Evolutionary conservation across 495 filamentous ascomycete genomes (phyloP).

Genomic region (Aspergillus taichungensis): DNA sequence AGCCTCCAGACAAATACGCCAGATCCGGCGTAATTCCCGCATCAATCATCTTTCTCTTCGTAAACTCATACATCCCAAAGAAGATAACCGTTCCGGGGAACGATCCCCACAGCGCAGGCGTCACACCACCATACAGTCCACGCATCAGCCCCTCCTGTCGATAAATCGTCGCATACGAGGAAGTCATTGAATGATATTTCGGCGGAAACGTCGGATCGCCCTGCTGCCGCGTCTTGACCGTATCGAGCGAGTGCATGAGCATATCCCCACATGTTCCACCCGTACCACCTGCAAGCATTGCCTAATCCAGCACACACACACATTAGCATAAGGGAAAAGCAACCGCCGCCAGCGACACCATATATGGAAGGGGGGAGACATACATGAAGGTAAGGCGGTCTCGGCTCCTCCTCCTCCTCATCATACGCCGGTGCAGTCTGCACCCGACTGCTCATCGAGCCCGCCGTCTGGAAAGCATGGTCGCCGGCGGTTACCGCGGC

Average conservation of each 20-base stretch:
- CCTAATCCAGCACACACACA: constrained; percentile 37
- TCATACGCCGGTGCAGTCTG: constrained; percentile 10
- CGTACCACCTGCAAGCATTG: constrained; percentile 87
- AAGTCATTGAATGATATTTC: constrained; percentile 80
- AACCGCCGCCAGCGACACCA: background rate
- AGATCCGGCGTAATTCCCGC: constrained; percentile 64
- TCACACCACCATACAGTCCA: constrained; percentile 88
- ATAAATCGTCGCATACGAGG: constrained; percentile 85
- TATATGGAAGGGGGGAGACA: constrained; percentile 14
- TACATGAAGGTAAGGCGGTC: constrained; percentile 60
- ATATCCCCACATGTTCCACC: constrained; percentile 92
- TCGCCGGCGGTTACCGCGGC: constrained; percentile 3
- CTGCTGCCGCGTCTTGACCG: constrained; percentile 97
- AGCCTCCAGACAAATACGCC: constrained; percentile 79
- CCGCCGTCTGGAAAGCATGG: constrained; percentile 7
- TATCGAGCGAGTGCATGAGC: constrained; percentile 98
- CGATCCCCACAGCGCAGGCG: constrained; percentile 81
- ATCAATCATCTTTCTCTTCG: constrained; percentile 84
- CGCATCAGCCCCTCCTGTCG: constrained; percentile 81
- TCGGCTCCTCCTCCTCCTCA: constrained; percentile 44
- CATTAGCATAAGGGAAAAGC: background rate
- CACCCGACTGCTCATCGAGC: constrained; percentile 12
- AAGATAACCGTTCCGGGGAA: constrained; percentile 93
- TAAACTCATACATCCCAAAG: constrained; percentile 93
- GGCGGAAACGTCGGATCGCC: constrained; percentile 87